Evolutionary conservation across 2,329 filamentous ascomycete species (phyloP), one percentile per base, ranked within the genome.

Genomic region (Exophiala viscosa): DNA sequence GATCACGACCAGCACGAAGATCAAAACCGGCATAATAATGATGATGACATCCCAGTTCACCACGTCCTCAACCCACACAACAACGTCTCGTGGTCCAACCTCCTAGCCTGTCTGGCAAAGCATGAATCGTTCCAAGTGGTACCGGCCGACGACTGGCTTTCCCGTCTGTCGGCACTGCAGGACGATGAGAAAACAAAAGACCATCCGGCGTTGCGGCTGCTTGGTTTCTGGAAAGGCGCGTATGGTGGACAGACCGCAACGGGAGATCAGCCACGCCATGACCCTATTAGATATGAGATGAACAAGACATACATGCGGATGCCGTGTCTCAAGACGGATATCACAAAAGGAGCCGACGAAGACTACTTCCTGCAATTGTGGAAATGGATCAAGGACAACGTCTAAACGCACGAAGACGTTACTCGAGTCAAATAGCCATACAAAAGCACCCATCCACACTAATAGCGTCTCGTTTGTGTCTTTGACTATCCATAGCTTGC

Each of bases 21-120:
- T 33, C 15, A 17, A 36, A 3, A 7, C 20, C 10, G 20, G 40
- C 20, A 35, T 5, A 10, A 42, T 32, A n/a, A 39, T 20, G n/a
- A 23, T 15, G 28, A 40, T 8, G 32, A 35, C 13, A n/a, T 50
- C 3, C 15, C 36, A 1, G 71, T 81, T 3, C 76, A 73, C 52
- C 77, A 82, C 61, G 66, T 81, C 2, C 58, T 80, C 23, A 81
- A 79, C 54, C 69, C 72, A 23, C 67, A 76, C 18, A 52, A 50
- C 11, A n/a, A 35, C 6, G 36, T 48, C 0, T 45, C 45, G 0
- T 57, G 55, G 55, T 45, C 44, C 18, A 39, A 48, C 33, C 45
- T 57, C 2, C 38, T 54, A 10, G 1, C 11, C n/a, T 52, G 55
- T 47, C 39, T 54, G 7, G 18, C 33, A 14, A n/a, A 8, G 10